Evolutionary conservation across 441 rosid species (phyloP).

Genomic region (Cnidoscolus chayamansa): DNA sequence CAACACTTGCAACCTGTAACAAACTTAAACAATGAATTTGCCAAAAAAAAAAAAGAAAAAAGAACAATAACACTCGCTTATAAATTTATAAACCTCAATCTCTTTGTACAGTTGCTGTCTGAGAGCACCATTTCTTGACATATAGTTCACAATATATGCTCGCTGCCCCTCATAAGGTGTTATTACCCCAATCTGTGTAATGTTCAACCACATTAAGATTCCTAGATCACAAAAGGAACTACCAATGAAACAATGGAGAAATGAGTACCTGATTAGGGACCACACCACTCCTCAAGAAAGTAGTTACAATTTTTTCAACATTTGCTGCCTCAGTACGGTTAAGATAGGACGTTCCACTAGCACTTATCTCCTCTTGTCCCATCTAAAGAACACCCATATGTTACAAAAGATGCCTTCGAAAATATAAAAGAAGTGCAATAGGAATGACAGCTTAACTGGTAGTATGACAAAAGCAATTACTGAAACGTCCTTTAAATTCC

Average conservation of each 20-base stretch:
- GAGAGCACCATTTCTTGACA: slow-evolving; percentile 97
- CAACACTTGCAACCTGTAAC: slow-evolving; percentile 96
- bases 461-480: neutral
- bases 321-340: slow-evolving; percentile 99
- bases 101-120: slow-evolving; percentile 98
- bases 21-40: slow-evolving; percentile 17
- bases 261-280: slow-evolving; percentile 79
- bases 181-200: slow-evolving; percentile 86
- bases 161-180: slow-evolving; percentile 99
- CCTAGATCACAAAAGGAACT: neutral
- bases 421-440: slow-evolving; percentile 2
- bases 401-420: slow-evolving; percentile 22
- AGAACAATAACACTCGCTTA: too few relatives aligned
- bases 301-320: slow-evolving; percentile 98
- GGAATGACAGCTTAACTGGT: neutral
- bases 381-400: slow-evolving; percentile 51
- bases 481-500: neutral
- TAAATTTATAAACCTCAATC: slow-evolving; percentile 61
- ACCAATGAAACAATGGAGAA: neutral
- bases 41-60: slow-evolving; percentile 6
- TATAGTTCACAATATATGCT: slow-evolving; percentile 96
- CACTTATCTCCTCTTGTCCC: slow-evolving; percentile 99
- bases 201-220: slow-evolving; percentile 8
- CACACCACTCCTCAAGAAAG: slow-evolving; percentile 96
- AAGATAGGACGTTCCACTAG: slow-evolving; percentile 97